phyloP scores from a whole-genome alignment of 495 filamentous ascomycete genomes.

The Talaromyces nanjingensis region DNA sequence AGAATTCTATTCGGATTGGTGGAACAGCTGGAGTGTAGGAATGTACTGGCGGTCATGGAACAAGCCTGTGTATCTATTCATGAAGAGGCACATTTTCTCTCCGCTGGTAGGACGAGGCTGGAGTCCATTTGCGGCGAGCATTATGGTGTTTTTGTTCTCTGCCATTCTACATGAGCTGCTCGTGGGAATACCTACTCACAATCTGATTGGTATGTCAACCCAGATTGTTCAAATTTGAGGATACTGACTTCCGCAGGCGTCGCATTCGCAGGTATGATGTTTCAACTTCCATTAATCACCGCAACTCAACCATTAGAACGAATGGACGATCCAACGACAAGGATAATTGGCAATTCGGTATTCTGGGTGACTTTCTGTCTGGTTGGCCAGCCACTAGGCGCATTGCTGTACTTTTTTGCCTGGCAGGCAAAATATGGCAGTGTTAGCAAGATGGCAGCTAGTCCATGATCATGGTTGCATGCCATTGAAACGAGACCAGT shows the following conservation, averaged over 20 bases:
- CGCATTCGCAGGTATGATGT: constrained; percentile 88
- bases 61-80: constrained; percentile 91
- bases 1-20: constrained; percentile 95
- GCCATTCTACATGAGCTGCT: constrained; percentile 86
- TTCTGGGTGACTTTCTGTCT: constrained; percentile 96
- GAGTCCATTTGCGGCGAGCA: constrained; percentile 56
- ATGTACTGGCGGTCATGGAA: constrained; percentile 97
- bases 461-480: background rate
- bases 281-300: constrained; percentile 83
- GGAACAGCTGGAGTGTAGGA: constrained; percentile 83
- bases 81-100: constrained; percentile 85
- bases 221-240: background rate
- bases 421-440: constrained; percentile 98
- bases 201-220: constrained; percentile 64
- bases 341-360: constrained; percentile 78
- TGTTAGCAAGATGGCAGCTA: constrained; percentile 35
- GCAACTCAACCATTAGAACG: constrained; percentile 67
- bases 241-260: constrained; percentile 50
- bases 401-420: constrained; percentile 89
- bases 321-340: constrained; percentile 64
- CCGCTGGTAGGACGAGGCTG: constrained; percentile 79
- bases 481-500: background rate
- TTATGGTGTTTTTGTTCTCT: constrained; percentile 77
- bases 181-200: constrained; percentile 93
- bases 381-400: constrained; percentile 86